Base-by-base conservation (phyloP, 768 basidiomycete species). In the Leccinum sublutescens region DNA sequence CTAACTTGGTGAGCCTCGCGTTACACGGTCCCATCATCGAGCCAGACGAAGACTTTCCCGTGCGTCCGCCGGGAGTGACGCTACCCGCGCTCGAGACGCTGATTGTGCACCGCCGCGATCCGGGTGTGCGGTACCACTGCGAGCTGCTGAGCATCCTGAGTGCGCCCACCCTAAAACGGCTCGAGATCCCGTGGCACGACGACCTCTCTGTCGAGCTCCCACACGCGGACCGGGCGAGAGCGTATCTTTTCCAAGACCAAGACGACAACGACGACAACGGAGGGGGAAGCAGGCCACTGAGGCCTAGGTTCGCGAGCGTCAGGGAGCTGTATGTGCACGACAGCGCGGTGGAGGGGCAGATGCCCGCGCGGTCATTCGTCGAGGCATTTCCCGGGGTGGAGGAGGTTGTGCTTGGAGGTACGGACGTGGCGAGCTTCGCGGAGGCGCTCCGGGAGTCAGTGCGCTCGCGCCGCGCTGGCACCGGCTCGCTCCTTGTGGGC, bases 151-250 rank as follows among this genome's bases (percentile, higher is more conserved):
- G 56, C 6, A 50, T 59, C 5, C 52, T 69, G 43, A 43, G 14
- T 1, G n/a, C 10, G 23, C 65, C 68, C 6, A 34, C 12, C 23
- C 60, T 64, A 27, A 57, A 50, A 47, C 57, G 14, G 25, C 60
- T 68, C 27, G 64, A 63, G 38, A 59, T 66, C 25, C 64, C 57
- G 3, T 68, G 62, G 64, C 60, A 62, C 17, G 61, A 67, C 2
- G 60, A 62, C 33, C 61, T 69, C 38, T 25, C 52, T 2, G 54
- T 57, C 2, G 62, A 60, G 58, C 19, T 47, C n/a, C 43, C 56
- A 15, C 15, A 31, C 15, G 25, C 11, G 5, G 34, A 69, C 34
- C 65, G 38, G 2, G 43, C 49, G 4, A 34, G 58, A 5, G 15
- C 50, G 14, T 69, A 60, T 49, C 50, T 66, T n/a, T 59, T 63